Conservation (phyloP, 768 basidiomycete genomes). For the Termitomyces sp. region DNA sequence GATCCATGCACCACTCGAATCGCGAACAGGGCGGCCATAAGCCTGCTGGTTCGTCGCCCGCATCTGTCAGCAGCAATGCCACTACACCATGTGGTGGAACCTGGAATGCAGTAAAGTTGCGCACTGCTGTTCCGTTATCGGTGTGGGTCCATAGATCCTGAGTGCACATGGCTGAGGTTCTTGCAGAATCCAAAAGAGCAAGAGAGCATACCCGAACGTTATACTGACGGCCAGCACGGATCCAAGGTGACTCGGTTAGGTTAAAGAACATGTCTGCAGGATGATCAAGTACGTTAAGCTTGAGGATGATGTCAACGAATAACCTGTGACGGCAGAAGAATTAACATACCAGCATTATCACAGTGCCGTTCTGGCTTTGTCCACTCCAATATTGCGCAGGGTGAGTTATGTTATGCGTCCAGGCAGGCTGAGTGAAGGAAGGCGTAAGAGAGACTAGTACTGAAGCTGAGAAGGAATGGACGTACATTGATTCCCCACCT, state of each 20-base stretch:
- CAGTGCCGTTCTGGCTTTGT: slow-evolving; percentile 50
- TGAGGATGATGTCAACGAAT: neutral
- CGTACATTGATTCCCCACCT: slow-evolving; percentile 62
- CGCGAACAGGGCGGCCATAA: slow-evolving; percentile 53
- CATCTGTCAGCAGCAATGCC: slow-evolving; percentile 60
- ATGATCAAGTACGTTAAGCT: slow-evolving; percentile 57
- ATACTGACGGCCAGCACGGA: slow-evolving; percentile 58
- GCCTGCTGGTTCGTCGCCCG: slow-evolving; percentile 60
- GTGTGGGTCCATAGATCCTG: slow-evolving; percentile 79
- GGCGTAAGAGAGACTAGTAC: neutral
- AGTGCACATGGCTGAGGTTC: neutral
- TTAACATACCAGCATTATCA: slow-evolving; percentile 54
- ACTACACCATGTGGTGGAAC: slow-evolving; percentile 70
- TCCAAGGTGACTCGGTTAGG: slow-evolving; percentile 62
- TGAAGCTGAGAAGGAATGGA: neutral
- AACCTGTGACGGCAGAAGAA: neutral
- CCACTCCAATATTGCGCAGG: slow-evolving; percentile 69
- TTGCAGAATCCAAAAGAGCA: neutral
- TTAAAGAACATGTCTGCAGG: slow-evolving; percentile 52
- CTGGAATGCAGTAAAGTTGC: slow-evolving; percentile 46
- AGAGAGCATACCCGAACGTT: slow-evolving; percentile 43
- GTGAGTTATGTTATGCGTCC: slow-evolving; percentile 35
- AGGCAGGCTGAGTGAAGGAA: slow-evolving; percentile 22
- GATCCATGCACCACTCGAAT: slow-evolving; percentile 52
- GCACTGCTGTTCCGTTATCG: slow-evolving; percentile 59